Evolutionary conservation across 176 grass and related monocot species (phyloP).

Genomic region (Zoysia japonica): DNA sequence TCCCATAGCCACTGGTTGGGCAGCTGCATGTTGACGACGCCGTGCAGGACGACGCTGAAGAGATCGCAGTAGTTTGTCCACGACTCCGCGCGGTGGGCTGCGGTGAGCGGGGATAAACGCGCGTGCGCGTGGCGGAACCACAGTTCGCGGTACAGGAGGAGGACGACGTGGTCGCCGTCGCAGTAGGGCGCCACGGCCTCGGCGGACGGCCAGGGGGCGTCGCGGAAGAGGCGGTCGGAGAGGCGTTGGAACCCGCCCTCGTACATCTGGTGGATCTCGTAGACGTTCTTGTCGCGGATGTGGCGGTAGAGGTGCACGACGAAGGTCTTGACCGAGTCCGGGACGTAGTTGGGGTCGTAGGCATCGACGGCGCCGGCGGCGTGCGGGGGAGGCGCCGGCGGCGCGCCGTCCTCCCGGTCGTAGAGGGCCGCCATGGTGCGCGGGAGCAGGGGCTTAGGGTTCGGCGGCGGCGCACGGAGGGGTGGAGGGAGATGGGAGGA

Average conservation of each 20-base stretch:
- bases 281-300: conserved; percentile 98
- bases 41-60: conserved; percentile 86
- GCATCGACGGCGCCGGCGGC: conserved; percentile 26
- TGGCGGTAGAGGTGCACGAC: conserved; percentile 94
- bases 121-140: conserved; percentile 98
- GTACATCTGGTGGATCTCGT: conserved; percentile 99
- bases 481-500: background rate
- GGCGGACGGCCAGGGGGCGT: conserved; percentile 71
- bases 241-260: conserved; percentile 94
- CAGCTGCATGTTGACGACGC: conserved; percentile 98
- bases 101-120: conserved; percentile 61
- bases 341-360: conserved; percentile 93
- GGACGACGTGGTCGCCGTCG: conserved; percentile 96
- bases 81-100: conserved; percentile 74
- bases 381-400: conserved; percentile 39
- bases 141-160: conserved; percentile 92
- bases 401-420: conserved; percentile 49
- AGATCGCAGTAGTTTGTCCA: conserved; percentile 98
- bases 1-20: conserved; percentile 99
- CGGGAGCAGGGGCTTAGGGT: conserved; percentile 18
- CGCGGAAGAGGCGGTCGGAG: conserved; percentile 92
- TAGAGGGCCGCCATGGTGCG: conserved; percentile 45
- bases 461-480: background rate
- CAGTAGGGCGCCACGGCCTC: conserved; percentile 82
- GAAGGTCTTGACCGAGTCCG: conserved; percentile 96